Evolutionary conservation across 2,329 filamentous ascomycete genomes (phyloP).

Genomic region (Diaporthe sp.): DNA sequence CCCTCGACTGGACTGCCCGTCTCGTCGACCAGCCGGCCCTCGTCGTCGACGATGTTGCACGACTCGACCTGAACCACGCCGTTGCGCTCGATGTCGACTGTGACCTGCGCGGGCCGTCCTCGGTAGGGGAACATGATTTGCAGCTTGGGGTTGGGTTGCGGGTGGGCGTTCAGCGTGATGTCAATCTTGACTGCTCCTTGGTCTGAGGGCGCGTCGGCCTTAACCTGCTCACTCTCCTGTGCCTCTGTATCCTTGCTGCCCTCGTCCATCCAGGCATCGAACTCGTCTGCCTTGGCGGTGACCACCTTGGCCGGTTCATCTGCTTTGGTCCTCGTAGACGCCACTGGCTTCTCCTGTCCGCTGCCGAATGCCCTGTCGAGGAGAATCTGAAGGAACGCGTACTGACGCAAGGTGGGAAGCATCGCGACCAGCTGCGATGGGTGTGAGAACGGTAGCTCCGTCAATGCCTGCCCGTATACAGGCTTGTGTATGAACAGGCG

Average conservation of each 20-base stretch:
- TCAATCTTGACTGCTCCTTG: constrained; percentile 55
- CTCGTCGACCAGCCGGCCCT: constrained; percentile 34
- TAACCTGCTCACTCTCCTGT: constrained; percentile 23
- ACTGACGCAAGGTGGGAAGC: constrained; percentile 81
- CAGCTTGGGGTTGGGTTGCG: constrained; percentile 58
- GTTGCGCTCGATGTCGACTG: constrained; percentile 70
- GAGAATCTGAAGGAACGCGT: constrained; percentile 76
- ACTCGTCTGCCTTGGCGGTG: constrained; percentile 37
- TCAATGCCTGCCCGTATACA: constrained; percentile 76
- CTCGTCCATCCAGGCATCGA: constrained; percentile 36
- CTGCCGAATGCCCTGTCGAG: constrained; percentile 71
- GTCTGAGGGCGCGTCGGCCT: constrained; percentile 34
- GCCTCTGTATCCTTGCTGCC: constrained; percentile 41
- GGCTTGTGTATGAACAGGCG: constrained; percentile 78
- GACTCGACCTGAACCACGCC: constrained; percentile 69
- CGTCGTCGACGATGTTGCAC: constrained; percentile 64
- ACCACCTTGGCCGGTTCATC: constrained; percentile 35
- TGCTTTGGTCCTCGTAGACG: constrained; percentile 38
- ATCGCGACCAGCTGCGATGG: constrained; percentile 81
- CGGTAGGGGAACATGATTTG: constrained; percentile 68
- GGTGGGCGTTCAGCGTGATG: constrained; percentile 64
- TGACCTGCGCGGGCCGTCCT: constrained; percentile 63
- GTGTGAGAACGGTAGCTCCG: constrained; percentile 80
- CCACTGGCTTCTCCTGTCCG: constrained; percentile 44
- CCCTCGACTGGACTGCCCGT: constrained; percentile 50